Base-by-base conservation (phyloP, 495 filamentous ascomycete species). In the Astrothelium macrocarpum region DNA sequence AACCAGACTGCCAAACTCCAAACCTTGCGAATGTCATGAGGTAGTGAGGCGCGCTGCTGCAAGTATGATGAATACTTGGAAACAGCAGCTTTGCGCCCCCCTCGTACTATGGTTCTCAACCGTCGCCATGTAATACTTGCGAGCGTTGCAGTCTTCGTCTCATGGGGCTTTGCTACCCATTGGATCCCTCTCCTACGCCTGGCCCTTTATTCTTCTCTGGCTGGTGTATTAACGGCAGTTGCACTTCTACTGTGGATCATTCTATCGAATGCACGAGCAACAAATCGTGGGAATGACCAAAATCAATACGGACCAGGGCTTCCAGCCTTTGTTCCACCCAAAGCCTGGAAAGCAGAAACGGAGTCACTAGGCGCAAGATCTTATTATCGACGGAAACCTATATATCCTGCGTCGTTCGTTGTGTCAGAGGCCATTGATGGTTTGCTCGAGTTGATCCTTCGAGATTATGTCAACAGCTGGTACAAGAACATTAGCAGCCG, bases 391-490 rank as follows among this genome's bases (percentile, higher is more conserved):
- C 77, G 77, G 18, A 68, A 73, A 32, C 84, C 88, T 16, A 80
- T 97, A 53, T 95, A 90, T 68, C 84, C 88, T 62, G 80, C 87
- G 59, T 95, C 90, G 1, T 86, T 87, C 63, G 79, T 86, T 58
- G 84, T 97, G 25, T 95, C 91, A 5, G 85, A 85, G 67, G 85
- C 85, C 28, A 76, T 97, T 63, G 91, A 97, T 74, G 84, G 86
- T 59, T 74, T 97, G 29, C 80, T 99, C 36, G 82, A 86, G 28
- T 78, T 89, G 39, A 82, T 95, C 61, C 78, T 89, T 56, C 83
- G 90, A 49, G 91, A 97, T 72, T 96, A 96, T 72, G 82, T 99
- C 42, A 82, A 80, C 36, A 86, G 86, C 12, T 99, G 94, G 94
- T 97, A 97, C 72, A 79, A 80, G 11, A 83, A 84, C 67, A 96